Conservation (phyloP, 2,329 filamentous ascomycete species). For the Fusarium sterilihyphosum region DNA sequence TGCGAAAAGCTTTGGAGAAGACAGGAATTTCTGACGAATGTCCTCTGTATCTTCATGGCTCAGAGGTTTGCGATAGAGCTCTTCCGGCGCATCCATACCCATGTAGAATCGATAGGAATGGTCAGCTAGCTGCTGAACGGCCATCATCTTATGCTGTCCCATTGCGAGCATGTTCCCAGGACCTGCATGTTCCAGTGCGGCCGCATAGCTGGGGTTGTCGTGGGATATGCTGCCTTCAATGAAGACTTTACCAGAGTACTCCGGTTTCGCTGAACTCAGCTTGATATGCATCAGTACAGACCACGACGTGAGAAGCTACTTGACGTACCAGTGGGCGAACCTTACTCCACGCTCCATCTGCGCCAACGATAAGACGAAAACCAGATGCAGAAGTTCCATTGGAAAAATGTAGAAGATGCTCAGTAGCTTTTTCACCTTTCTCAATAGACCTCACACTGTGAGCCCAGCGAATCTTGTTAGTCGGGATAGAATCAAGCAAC, state of each 20-base stretch:
- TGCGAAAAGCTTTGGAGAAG: conserved; percentile 32
- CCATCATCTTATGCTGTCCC: neutral
- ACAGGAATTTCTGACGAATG: conserved; percentile 27
- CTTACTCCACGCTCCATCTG: conserved; percentile 39
- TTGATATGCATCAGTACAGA: conserved; percentile 37
- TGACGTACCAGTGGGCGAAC: conserved; percentile 52
- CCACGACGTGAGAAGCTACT: conserved; percentile 45
- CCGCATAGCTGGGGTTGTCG: neutral
- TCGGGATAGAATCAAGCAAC: conserved; percentile 45
- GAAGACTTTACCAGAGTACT: conserved; percentile 11
- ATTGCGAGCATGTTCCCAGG: conserved; percentile 6
- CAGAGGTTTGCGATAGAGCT: neutral
- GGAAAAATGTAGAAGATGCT: neutral
- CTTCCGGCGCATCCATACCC: neutral
- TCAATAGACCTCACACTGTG: neutral
- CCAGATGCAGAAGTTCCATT: neutral
- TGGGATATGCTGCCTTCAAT: conserved; percentile 7
- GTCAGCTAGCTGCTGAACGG: neutral
- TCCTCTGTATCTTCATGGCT: neutral
- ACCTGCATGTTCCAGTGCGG: neutral
- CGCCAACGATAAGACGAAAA: conserved; percentile 16
- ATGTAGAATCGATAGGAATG: conserved; percentile 4
- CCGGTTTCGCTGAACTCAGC: neutral
- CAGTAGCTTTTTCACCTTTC: accelerated
- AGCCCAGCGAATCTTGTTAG: conserved; percentile 52